Percentiles rank a stretch among this genome's conserved stretches.
phyloP scores from a whole-genome alignment of 805 yeast species.

The Wickerhamomyces chaumierensis region DNA sequence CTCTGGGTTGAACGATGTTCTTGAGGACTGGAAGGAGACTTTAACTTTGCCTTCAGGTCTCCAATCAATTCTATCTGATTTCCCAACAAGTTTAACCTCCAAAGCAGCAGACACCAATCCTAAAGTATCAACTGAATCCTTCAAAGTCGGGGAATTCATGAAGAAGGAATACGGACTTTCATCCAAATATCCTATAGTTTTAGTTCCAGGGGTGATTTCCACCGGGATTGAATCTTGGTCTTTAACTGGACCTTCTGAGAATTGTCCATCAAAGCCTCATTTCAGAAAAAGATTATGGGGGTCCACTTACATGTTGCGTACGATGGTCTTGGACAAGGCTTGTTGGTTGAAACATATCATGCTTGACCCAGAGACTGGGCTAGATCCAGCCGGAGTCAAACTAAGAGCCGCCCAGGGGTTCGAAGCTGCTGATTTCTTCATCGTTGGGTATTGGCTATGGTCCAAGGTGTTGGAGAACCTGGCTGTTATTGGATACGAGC shows the following conservation, averaged over 20 bases:
- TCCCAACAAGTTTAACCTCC: constrained; percentile 20
- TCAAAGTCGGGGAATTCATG: constrained; percentile 75
- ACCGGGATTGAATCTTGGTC: constrained; percentile 96
- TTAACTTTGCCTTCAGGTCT: constrained; percentile 48
- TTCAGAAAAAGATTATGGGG: constrained; percentile 96
- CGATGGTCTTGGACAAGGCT: constrained; percentile 82
- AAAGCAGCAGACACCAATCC: constrained; percentile 1
- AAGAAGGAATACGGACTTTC: constrained; percentile 35
- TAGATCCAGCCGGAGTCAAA: constrained; percentile 78
- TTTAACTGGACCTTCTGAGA: constrained; percentile 37
- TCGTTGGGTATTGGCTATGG: constrained; percentile 99
- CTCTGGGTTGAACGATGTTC: constrained; percentile 44
- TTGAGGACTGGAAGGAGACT: constrained; percentile 64
- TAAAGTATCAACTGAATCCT: constrained; percentile 61
- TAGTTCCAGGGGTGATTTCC: constrained; percentile 94
- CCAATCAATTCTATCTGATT: constrained; percentile 45
- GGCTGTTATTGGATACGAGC: constrained; percentile 90
- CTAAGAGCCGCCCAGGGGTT: constrained; percentile 91
- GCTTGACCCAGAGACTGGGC: constrained; percentile 83
- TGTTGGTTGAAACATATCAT: constrained; percentile 92
- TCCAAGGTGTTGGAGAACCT: constrained; percentile 87
- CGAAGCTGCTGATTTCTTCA: constrained; percentile 92
- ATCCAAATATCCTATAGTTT: constrained; percentile 67
- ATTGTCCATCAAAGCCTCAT: constrained; percentile 72
- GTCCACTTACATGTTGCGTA: constrained; percentile 84